Conservation (phyloP, 2,329 filamentous ascomycete genomes). For the Allantophomopsis lycopodina region DNA sequence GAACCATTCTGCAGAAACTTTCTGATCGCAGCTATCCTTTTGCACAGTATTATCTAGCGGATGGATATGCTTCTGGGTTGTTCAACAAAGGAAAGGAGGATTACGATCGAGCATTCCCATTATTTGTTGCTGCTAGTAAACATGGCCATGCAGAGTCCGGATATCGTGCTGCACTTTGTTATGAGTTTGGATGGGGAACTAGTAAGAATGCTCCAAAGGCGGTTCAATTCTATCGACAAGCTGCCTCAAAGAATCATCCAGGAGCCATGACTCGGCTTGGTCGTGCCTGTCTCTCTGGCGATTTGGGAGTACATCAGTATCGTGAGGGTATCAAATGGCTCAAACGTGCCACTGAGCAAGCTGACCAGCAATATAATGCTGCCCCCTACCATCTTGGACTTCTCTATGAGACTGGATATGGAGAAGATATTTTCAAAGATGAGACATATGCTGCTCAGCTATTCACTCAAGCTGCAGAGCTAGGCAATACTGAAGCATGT, state of each 20-base stretch:
- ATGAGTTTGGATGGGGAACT: constrained; percentile 97
- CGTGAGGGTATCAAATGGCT: constrained; percentile 93
- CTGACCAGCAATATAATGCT: constrained; percentile 82
- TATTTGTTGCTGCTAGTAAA: constrained; percentile 89
- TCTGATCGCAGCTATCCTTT: constrained; percentile 87
- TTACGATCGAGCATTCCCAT: constrained; percentile 78
- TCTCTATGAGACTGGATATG: constrained; percentile 85
- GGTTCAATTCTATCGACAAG: constrained; percentile 81
- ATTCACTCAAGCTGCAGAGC: constrained; percentile 85
- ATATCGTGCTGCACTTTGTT: constrained; percentile 86
- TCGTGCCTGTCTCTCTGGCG: constrained; percentile 77
- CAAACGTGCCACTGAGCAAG: constrained; percentile 80
- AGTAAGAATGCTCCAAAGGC: constrained; percentile 83
- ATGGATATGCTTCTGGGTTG: constrained; percentile 85
- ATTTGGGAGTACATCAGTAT: constrained; percentile 76
- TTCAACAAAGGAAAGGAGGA: constrained; percentile 94
- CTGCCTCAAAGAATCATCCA: constrained; percentile 87
- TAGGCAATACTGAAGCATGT: constrained; percentile 78
- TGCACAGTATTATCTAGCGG: constrained; percentile 92
- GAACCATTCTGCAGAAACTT: constrained; percentile 74
- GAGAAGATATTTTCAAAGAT: constrained; percentile 87
- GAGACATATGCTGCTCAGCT: constrained; percentile 83
- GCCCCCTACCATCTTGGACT: constrained; percentile 84
- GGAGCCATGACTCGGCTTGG: constrained; percentile 89
- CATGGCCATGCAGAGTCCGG: constrained; percentile 94